Evolutionary conservation across 192 early-diverging fungal species (phyloP), one percentile per base, ranked within the genome.

Genomic region (Coemansia sp.): DNA sequence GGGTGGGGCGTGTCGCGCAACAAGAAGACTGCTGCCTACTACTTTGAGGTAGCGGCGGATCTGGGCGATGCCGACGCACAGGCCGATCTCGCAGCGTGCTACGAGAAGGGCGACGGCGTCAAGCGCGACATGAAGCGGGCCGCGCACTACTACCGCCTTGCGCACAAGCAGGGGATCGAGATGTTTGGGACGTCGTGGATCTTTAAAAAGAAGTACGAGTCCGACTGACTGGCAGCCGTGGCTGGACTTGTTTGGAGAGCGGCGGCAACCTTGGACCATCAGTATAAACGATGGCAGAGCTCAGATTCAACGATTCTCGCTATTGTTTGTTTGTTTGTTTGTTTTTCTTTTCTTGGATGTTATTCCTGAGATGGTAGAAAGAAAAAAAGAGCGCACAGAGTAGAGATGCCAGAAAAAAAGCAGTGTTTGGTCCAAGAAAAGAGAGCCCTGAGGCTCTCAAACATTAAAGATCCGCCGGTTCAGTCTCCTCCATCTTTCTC

Each of bases 161-260:
- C 92, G 0, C 87, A 87, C 53, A 85, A 85, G 14, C 90, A 93
- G 70, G 92, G 92, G 13, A 75, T 86, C 19, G 82, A 88, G 51
- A 83, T 91, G 37, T 85, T 93, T 77, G 90, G 92, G 25, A 93
- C 91, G 65, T 91, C 90, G 48, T 93, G 92, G 92, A 93, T 93
- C 39, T 90, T 84, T 59, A 93, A 93, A 70, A 84, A 86, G 38
- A 93, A 93, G 77, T 93, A 92, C 71, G 89, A 92, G 20, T 83
- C 75, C 13, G 74, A 75, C 64, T 75, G 65, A 59, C 32, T 32
- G 32, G 32, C 32, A n/a, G n/a, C n/a, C 32, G 32, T 32, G 32
- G 32, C 32, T 32, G 32, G 32, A 4, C 32, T 2, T 32, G 2
- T 32, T 32, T 32, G 32, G 32, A 32, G 32, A 32, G 32, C 1